Percentiles rank a stretch among this genome's conserved stretches.
Conservation (phyloP, 768 basidiomycete species). For the Russula emetica region DNA sequence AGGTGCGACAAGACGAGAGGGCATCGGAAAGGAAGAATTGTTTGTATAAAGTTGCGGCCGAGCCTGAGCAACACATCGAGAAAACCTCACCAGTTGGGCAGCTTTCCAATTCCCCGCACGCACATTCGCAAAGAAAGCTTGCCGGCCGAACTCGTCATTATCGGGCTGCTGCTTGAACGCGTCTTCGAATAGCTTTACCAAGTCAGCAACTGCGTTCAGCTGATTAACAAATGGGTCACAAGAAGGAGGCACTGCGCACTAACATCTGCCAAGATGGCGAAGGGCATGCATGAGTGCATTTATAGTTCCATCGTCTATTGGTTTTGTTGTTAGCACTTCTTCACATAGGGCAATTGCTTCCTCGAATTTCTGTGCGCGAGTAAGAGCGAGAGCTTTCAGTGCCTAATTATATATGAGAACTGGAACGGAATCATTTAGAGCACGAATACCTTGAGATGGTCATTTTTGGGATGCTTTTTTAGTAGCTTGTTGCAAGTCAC, state of each 20-base stretch:
- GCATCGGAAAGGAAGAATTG: background rate
- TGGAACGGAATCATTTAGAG: background rate
- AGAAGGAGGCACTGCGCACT: slow-evolving; percentile 28
- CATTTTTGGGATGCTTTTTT: slow-evolving; percentile 76
- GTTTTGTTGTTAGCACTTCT: slow-evolving; percentile 69
- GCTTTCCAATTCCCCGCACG: slow-evolving; percentile 80
- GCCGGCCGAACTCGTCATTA: slow-evolving; percentile 79
- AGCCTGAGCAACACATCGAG: background rate
- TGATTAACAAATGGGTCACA: background rate
- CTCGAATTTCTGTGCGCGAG: slow-evolving; percentile 81
- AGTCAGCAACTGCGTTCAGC: slow-evolving; percentile 56
- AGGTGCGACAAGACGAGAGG: background rate
- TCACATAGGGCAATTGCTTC: slow-evolving; percentile 76
- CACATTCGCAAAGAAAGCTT: slow-evolving; percentile 82
- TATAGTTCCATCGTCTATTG: slow-evolving; percentile 67
- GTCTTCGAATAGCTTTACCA: slow-evolving; percentile 80
- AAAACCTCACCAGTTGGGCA: slow-evolving; percentile 64
- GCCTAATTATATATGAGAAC: slow-evolving; percentile 44
- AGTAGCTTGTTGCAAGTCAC: slow-evolving; percentile 82
- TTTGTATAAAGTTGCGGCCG: background rate
- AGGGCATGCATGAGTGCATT: slow-evolving; percentile 82
- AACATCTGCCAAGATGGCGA: slow-evolving; percentile 68
- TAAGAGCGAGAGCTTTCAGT: slow-evolving; percentile 78
- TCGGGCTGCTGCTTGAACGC: slow-evolving; percentile 76
- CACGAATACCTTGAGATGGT: slow-evolving; percentile 57